Evolutionary conservation across 2,329 filamentous ascomycete genomes (phyloP).

Genomic region (Drechslerella coelobrocha): DNA sequence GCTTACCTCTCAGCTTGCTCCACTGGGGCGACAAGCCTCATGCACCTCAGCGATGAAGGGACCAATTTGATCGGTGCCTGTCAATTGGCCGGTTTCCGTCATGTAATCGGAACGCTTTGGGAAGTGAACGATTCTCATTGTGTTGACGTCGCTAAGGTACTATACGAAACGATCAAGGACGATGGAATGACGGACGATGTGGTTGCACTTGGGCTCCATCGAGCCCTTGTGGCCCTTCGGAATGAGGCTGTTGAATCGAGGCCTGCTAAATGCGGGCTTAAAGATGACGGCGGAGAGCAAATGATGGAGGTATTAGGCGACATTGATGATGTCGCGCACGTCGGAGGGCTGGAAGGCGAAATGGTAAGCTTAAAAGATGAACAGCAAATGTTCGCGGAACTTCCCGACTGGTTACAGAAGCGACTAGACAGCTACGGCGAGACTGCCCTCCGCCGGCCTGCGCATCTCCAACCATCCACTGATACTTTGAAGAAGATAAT

Average conservation of each 20-base stretch:
- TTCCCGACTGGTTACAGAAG: too few relatives aligned
- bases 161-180: slow-evolving; percentile 18
- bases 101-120: slow-evolving; percentile 61
- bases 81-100: too few relatives aligned
- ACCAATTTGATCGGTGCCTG: slow-evolving; percentile 22
- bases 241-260: background rate
- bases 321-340: too few relatives aligned
- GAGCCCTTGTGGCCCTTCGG: background rate
- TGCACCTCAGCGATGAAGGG: slow-evolving; percentile 18
- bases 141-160: slow-evolving; percentile 51
- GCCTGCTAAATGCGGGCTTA: background rate
- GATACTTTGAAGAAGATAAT: too few relatives aligned
- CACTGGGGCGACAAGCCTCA: slow-evolving; percentile 15
- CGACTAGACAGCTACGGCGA: too few relatives aligned
- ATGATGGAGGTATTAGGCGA: background rate
- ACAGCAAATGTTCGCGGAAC: too few relatives aligned
- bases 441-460: too few relatives aligned
- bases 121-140: slow-evolving; percentile 55
- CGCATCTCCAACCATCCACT: too few relatives aligned
- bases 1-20: slow-evolving; percentile 44
- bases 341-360: too few relatives aligned
- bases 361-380: too few relatives aligned
- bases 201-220: slow-evolving; percentile 10
- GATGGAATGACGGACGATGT: slow-evolving; percentile 4
- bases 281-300: background rate